Evolutionary conservation across 2,329 filamentous ascomycete genomes (phyloP).

Genomic region (Ceratocystis ficicola): DNA sequence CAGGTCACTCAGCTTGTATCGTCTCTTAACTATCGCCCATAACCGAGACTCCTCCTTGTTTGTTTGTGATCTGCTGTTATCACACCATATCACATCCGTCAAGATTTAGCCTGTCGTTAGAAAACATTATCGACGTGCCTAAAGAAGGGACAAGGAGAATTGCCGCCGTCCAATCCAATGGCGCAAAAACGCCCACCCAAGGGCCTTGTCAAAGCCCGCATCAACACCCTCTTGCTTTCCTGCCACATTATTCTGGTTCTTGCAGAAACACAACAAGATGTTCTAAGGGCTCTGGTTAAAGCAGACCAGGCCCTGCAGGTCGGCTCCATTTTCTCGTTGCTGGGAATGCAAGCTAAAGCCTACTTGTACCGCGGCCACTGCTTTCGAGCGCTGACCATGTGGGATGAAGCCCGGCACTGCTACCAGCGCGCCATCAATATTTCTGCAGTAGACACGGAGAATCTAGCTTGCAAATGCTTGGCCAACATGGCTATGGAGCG

Average conservation of each 20-base stretch:
- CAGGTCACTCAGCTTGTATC: no score
- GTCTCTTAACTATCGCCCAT: no score
- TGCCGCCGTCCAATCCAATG: constrained; percentile 6
- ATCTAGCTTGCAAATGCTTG: constrained; percentile 16
- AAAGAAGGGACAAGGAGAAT: neutral
- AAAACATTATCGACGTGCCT: neutral
- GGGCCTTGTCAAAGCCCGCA: constrained; percentile 20
- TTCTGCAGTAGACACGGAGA: neutral
- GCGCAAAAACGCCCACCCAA: constrained; percentile 21
- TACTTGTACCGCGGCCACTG: constrained; percentile 26
- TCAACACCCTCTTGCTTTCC: constrained; percentile 22
- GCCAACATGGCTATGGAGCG: constrained; percentile 17
- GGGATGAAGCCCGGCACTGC: constrained; percentile 24
- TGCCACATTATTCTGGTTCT: constrained; percentile 23
- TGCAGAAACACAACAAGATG: constrained; percentile 17
- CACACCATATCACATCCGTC: no score
- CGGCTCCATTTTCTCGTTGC: constrained; percentile 21
- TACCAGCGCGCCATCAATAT: constrained; percentile 24
- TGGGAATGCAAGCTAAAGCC: constrained; percentile 24
- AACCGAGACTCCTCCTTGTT: no score
- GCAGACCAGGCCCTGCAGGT: constrained; percentile 24
- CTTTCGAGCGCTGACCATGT: constrained; percentile 24
- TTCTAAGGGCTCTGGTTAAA: constrained; percentile 22
- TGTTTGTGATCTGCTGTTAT: no score
- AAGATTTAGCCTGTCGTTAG: neutral